Conservation (phyloP, 2,329 filamentous ascomycete genomes). For the Lasiodiplodia sp. region DNA sequence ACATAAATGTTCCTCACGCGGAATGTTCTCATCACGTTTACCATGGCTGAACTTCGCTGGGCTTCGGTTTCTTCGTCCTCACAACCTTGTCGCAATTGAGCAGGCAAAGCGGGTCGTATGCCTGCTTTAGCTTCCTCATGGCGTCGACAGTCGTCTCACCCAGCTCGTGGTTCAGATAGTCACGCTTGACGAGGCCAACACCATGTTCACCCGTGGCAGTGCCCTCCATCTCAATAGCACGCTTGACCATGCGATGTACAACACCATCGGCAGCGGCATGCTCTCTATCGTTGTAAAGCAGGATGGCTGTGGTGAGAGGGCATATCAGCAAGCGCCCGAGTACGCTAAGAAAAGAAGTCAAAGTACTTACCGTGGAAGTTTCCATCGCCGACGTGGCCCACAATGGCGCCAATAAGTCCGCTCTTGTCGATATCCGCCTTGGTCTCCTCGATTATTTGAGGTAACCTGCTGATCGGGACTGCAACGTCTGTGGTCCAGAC, state of each 20-base stretch:
- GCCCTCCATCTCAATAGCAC: constrained; percentile 83
- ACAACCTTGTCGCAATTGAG: constrained; percentile 72
- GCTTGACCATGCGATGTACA: constrained; percentile 85
- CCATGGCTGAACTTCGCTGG: constrained; percentile 54
- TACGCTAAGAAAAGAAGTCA: neutral
- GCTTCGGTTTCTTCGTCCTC: constrained; percentile 51
- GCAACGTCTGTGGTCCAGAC: constrained; percentile 85
- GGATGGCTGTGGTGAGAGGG: constrained; percentile 56
- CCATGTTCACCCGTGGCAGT: constrained; percentile 88
- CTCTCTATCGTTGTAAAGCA: constrained; percentile 71
- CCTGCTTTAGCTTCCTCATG: constrained; percentile 85
- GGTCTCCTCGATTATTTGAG: constrained; percentile 79
- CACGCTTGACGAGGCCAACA: constrained; percentile 82
- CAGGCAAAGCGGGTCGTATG: constrained; percentile 76
- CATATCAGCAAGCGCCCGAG: neutral
- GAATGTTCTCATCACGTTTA: constrained; percentile 29
- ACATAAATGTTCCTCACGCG: neutral
- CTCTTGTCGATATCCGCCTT: constrained; percentile 70
- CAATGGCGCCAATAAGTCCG: constrained; percentile 70
- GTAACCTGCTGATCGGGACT: constrained; percentile 74
- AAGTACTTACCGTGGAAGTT: constrained; percentile 70
- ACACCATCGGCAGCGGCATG: constrained; percentile 71
- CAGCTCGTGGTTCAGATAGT: constrained; percentile 81
- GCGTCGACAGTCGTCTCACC: constrained; percentile 77
- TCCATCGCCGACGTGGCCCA: constrained; percentile 77